These are phyloP conservation scores for Eutrema yunnanense DNA, from an alignment of 345 rosid genomes.

Conservation along the genomic window DNA sequence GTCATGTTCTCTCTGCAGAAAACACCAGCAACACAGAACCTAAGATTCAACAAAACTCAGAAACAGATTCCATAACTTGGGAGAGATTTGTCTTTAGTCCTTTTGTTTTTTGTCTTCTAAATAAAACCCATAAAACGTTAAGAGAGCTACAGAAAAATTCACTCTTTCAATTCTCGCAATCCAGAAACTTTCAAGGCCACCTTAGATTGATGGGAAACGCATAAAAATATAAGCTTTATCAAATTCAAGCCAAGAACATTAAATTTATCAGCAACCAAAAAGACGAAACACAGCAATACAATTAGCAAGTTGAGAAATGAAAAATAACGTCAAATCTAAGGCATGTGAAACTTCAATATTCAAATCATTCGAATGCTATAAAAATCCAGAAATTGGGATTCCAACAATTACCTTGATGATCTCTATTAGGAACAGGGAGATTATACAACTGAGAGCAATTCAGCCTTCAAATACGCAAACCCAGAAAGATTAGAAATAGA, in stretches of 20 bases:
- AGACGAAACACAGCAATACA: not conserved
- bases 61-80: not conserved
- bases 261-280: not conserved
- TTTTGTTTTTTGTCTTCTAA: not conserved
- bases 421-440: not conserved
- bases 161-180: not conserved
- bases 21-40: not conserved
- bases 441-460: not conserved
- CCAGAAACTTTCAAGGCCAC: not conserved
- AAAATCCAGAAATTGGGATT: not conserved
- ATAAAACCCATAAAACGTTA: not conserved
- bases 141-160: not conserved
- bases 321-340: not conserved
- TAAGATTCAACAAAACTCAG: conserved; percentile 4
- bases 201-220: not conserved
- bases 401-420: conserved; percentile 4
- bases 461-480: not conserved
- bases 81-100: not conserved
- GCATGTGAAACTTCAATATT: not conserved
- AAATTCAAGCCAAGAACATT: not conserved
- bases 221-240: not conserved
- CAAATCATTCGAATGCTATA: not conserved
- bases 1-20: conserved; percentile 49
- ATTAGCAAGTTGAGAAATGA: not conserved
- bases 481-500: not conserved